phyloP scores from a whole-genome alignment of 23 red algal genomes.

The Chondrus crispus region DNA sequence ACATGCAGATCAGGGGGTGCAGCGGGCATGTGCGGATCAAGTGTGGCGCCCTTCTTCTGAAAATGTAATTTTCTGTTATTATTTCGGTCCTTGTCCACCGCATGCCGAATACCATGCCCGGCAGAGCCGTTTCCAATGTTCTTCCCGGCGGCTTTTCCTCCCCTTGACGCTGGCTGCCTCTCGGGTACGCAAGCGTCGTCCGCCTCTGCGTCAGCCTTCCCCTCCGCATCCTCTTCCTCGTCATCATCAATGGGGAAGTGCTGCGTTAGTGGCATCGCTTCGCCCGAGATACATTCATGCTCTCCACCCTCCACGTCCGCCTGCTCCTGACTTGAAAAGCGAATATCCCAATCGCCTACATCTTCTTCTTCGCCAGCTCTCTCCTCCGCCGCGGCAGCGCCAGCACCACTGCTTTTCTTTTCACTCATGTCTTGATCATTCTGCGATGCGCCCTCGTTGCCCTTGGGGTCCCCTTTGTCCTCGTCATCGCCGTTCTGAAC shows the following conservation, averaged over 20 bases:
- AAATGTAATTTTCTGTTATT: no score
- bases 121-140: no score
- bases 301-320: neutral
- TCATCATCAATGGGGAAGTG: constrained; percentile 17
- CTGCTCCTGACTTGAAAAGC: neutral
- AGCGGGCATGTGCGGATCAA: no score
- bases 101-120: no score
- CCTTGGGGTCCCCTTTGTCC: neutral
- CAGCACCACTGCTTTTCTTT: neutral
- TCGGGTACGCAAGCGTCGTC: neutral
- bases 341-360: neutral
- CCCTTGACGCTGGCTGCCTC: neutral
- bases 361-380: neutral
- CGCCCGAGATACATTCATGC: neutral
- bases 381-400: neutral
- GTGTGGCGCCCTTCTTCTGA: no score
- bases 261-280: constrained; percentile 10
- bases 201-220: neutral
- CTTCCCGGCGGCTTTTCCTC: neutral
- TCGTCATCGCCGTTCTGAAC: neutral
- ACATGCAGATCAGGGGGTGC: no score
- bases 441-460: neutral
- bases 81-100: no score
- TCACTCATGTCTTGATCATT: neutral
- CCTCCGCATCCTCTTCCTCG: neutral